Conservation (phyloP, 202 grass and related monocot genomes). For the Hordeum pubiflorum region DNA sequence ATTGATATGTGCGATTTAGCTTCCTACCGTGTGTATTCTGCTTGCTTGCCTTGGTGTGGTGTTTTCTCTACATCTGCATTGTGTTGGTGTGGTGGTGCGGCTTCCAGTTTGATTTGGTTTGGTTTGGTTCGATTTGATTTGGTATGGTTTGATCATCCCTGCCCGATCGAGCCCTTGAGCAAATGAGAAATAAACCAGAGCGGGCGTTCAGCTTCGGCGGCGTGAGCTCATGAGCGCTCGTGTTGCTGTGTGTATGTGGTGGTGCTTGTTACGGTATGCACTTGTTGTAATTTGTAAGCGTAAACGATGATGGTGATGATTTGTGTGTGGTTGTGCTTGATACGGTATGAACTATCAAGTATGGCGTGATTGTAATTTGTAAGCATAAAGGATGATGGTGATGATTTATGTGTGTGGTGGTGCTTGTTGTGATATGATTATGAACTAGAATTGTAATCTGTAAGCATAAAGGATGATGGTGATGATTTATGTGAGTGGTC, state of each 20-base stretch:
- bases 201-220: neutral
- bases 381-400: no score
- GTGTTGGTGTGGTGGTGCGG: neutral
- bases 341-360: no score
- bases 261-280: neutral
- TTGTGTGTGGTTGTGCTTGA: no score
- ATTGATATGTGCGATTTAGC: neutral
- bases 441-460: no score
- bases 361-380: no score
- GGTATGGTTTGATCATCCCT: neutral
- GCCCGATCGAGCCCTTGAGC: neutral
- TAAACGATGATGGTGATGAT: no score
- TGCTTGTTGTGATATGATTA: no score
- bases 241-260: neutral
- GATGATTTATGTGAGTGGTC: no score
- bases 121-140: neutral
- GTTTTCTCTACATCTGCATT: neutral
- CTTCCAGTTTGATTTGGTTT: neutral
- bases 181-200: neutral
- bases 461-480: no score
- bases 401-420: no score
- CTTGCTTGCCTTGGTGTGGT: neutral
- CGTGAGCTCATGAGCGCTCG: neutral
- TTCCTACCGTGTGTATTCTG: neutral
- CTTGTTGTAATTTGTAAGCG: neutral